A percentile compares a stretch with the other conserved stretches of the same genome.
Conservation (phyloP, 768 basidiomycete genomes). For the Mycena filopes region DNA sequence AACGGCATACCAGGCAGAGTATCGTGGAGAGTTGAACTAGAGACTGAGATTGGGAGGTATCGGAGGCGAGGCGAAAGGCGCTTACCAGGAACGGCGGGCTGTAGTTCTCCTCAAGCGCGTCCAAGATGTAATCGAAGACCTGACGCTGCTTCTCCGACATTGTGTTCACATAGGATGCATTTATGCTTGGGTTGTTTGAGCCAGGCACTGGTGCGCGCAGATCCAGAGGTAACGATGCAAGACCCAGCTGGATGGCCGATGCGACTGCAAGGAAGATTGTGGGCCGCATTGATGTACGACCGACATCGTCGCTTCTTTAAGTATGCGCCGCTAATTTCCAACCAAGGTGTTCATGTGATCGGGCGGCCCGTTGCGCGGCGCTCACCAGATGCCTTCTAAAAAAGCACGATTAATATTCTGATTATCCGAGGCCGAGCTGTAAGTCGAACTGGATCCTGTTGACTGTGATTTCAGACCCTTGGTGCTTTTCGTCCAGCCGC, state of each 20-base stretch:
- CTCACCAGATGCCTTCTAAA: too few species aligned
- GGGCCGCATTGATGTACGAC: too few species aligned
- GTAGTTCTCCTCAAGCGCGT: slow-evolving; percentile 40
- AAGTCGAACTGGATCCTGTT: too few species aligned
- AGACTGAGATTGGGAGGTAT: neutral
- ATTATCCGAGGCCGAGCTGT: too few species aligned
- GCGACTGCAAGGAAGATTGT: neutral
- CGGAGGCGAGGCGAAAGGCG: neutral
- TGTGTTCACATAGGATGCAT: slow-evolving; percentile 35
- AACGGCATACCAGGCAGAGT: slow-evolving; percentile 46
- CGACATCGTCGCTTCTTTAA: too few species aligned
- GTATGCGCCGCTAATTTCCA: too few species aligned
- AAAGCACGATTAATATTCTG: too few species aligned
- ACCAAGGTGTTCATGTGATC: too few species aligned
- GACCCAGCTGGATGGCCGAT: neutral
- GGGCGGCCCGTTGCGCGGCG: too few species aligned
- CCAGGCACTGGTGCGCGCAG: neutral
- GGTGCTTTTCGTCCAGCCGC: too few species aligned
- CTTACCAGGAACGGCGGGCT: slow-evolving; percentile 37
- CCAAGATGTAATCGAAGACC: slow-evolving; percentile 40
- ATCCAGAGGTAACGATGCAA: neutral
- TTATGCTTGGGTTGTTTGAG: slow-evolving; percentile 4
- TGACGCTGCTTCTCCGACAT: slow-evolving; percentile 35
- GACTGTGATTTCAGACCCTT: too few species aligned
- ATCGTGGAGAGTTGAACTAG: slow-evolving; percentile 43